These are phyloP conservation scores for Diutina ranongensis DNA, from an alignment of 1,139 yeast species.

Conservation along the genomic window DNA sequence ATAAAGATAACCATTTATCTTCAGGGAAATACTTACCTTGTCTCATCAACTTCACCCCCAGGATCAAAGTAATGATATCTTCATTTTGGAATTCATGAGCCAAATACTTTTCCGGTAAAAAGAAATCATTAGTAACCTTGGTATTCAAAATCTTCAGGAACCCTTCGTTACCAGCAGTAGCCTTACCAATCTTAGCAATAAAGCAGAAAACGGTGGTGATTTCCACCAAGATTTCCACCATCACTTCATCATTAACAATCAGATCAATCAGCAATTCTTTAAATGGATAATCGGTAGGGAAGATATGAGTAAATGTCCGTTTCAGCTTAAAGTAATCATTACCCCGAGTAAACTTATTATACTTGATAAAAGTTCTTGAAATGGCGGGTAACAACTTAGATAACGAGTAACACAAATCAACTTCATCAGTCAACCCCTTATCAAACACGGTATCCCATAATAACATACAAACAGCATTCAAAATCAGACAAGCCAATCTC, in stretches of 20 bases:
- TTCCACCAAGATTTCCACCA: slow-evolving; percentile 69
- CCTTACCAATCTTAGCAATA: slow-evolving; percentile 41
- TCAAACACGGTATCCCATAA: slow-evolving; percentile 23
- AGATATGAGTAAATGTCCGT: slow-evolving; percentile 53
- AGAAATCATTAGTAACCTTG: slow-evolving; percentile 21
- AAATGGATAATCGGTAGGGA: slow-evolving; percentile 63
- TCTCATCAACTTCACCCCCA: slow-evolving; percentile 47
- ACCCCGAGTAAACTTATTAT: slow-evolving; percentile 42
- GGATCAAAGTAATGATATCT: slow-evolving; percentile 35
- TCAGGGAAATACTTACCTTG: slow-evolving; percentile 55
- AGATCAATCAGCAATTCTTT: slow-evolving; percentile 61
- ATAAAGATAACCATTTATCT: slow-evolving; percentile 58
- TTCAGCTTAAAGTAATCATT: slow-evolving; percentile 43
- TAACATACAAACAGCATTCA: slow-evolving; percentile 35
- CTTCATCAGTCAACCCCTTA: slow-evolving; percentile 14
- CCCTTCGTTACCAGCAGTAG: slow-evolving; percentile 37
- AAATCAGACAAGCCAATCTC: slow-evolving; percentile 49
- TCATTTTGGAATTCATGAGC: slow-evolving; percentile 26
- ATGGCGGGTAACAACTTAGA: slow-evolving; percentile 42
- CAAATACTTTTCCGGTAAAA: slow-evolving; percentile 21
- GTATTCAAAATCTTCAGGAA: slow-evolving; percentile 18
- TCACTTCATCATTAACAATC: slow-evolving; percentile 53
- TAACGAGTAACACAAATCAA: slow-evolving; percentile 30
- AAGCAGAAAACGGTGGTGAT: slow-evolving; percentile 48
- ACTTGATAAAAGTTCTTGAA: slow-evolving; percentile 38